Evolutionary conservation across 2,329 filamentous ascomycete species (phyloP), one percentile per base, ranked within the genome.

Genomic region (Clathrospora elynae): DNA sequence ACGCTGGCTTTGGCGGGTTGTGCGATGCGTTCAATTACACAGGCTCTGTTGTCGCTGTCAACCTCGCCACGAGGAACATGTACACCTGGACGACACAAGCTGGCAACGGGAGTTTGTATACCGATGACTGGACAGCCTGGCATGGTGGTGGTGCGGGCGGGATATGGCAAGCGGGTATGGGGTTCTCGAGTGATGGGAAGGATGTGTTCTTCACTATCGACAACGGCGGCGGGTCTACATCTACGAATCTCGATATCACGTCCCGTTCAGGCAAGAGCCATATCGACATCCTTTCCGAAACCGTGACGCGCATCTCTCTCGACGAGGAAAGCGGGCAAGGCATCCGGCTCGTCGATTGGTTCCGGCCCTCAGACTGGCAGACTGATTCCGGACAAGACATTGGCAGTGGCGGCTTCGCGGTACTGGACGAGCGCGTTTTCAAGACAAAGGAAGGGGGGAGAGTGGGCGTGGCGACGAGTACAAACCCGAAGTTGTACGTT

Each of bases 1-100:
- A 80, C 39, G 76, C 73, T 0, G 78, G 71, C 0, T 81, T 82
- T 46, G 79, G 77, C 0, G 79, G 77, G 7, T 75, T 81, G 47
- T 82, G 79, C 35, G 79, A 80, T 16, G 71, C 76, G 41, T 82
- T 76, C 59, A 79, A 82, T 55, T 80, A 80, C 48, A 80, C 78
- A 1, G 54, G 56, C n/a, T 42, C 41, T 2, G 19, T 59, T n/a
- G 49, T 59, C 1, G 49, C 54, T 16, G 43, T 57, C 5, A 53
- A 58, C 16, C 38, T 59, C 10, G 44, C 44, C 2, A 53, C 49
- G 6, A 38, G 45, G 11, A 40, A 22, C 22, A 37, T 42, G 9
- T 49, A 55, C 33, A 46, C 44, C 2, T 57, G 54, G 54, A 46
- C 46, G 2, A 57, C 54, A 13, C 45, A 51, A 30, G 52, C 49